Evolutionary conservation across 371 early-diverging fungal species (phyloP).

Genomic region (Coemansia sp.): DNA sequence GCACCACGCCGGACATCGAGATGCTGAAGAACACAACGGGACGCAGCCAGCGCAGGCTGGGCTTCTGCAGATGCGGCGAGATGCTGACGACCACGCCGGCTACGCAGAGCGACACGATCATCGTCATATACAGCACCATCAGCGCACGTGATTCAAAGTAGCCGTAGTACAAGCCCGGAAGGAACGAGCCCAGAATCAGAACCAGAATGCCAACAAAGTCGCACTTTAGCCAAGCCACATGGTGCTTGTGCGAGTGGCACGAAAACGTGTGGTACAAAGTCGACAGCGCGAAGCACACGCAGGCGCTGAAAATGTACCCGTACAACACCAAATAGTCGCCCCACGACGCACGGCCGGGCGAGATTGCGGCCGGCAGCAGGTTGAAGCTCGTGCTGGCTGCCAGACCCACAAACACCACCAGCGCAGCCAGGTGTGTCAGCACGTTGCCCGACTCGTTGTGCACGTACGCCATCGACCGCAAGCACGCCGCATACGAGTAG

Average conservation of each 20-base stretch:
- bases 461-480: conserved; percentile 71
- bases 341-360: conserved; percentile 49
- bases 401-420: conserved; percentile 62
- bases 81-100: conserved; percentile 59
- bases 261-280: conserved; percentile 77
- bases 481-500: conserved; percentile 70
- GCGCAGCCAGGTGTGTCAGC: conserved; percentile 76
- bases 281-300: conserved; percentile 75
- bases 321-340: conserved; percentile 66
- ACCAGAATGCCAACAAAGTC: conserved; percentile 93
- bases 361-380: conserved; percentile 56
- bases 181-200: conserved; percentile 77
- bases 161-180: conserved; percentile 73
- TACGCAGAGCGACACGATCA: conserved; percentile 61
- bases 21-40: conserved; percentile 74
- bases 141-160: conserved; percentile 64
- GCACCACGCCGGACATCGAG: conserved; percentile 77
- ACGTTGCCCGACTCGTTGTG: conserved; percentile 92
- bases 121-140: conserved; percentile 64
- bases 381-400: conserved; percentile 49
- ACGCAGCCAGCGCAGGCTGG: conserved; percentile 77
- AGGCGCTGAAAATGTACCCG: conserved; percentile 67
- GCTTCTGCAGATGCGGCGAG: conserved; percentile 65
- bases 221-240: conserved; percentile 75
- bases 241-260: conserved; percentile 78